Evolutionary conservation across 75 land plant genomes (phyloP).

Genomic region (Chamaecyparis obtusa): DNA sequence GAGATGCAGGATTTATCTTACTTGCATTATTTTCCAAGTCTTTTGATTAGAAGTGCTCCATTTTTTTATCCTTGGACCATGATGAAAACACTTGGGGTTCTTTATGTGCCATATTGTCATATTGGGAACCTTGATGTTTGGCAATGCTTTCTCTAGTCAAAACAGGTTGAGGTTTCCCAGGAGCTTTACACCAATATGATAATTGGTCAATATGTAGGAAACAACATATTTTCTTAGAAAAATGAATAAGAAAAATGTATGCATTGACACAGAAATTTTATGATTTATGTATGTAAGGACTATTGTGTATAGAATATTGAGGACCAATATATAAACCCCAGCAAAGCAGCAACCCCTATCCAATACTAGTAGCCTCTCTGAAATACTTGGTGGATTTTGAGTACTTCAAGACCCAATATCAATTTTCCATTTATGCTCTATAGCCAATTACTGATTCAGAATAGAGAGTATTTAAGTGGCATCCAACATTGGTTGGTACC

Average conservation of each 20-base stretch:
- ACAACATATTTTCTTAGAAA: neutral
- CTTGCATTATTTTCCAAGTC: neutral
- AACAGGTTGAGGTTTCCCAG: conserved; percentile 68
- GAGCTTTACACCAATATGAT: conserved; percentile 35
- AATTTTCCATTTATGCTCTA: conserved; percentile 40
- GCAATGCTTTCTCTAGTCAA: conserved; percentile 61
- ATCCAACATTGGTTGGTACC: too few relatives aligned
- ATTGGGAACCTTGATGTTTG: conserved; percentile 35
- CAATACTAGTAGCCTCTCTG: conserved; percentile 62
- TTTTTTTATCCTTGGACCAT: neutral
- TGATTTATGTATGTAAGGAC: conserved; percentile 66
- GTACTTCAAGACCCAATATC: conserved; percentile 46
- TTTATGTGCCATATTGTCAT: conserved; percentile 17
- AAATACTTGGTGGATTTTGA: conserved; percentile 39
- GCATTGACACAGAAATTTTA: conserved; percentile 24
- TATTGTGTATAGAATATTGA: conserved; percentile 75
- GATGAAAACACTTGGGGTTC: neutral
- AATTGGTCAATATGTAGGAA: neutral
- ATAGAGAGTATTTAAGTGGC: neutral
- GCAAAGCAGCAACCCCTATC: conserved; percentile 70
- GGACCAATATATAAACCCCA: conserved; percentile 60
- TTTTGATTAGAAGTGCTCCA: neutral
- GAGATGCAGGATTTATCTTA: conserved; percentile 35
- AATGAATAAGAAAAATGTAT: neutral
- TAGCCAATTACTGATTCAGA: neutral